Conservation (phyloP, 2,329 filamentous ascomycete species). For the Fusarium duplospermum region DNA sequence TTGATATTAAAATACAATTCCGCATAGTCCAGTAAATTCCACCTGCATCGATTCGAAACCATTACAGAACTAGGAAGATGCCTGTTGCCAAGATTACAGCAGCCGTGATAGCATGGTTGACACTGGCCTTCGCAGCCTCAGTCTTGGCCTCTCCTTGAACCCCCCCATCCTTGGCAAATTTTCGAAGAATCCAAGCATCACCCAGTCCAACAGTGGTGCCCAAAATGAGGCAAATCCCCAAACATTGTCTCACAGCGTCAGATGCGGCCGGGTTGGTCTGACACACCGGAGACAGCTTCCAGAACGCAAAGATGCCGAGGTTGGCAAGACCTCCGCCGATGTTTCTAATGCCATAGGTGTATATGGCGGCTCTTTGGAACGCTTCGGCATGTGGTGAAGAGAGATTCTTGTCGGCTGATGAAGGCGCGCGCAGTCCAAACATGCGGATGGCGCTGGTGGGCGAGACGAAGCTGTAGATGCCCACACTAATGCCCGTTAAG, state of each 20-base stretch:
- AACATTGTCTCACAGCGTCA: conserved; percentile 4
- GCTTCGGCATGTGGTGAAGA: background rate
- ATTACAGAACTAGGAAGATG: conserved; percentile 21
- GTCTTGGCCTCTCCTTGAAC: conserved; percentile 10
- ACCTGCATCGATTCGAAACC: background rate
- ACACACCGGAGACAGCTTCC: conserved; percentile 25
- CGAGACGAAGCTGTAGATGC: conserved; percentile 33
- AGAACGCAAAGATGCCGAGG: conserved; percentile 29
- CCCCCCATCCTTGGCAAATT: conserved; percentile 21
- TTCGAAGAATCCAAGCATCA: conserved; percentile 20
- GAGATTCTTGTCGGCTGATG: background rate
- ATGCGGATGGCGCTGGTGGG: conserved; percentile 18
- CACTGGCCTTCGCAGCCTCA: conserved; percentile 15
- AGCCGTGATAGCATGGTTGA: conserved; percentile 17
- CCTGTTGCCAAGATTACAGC: conserved; percentile 23
- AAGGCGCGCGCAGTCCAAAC: conserved; percentile 11
- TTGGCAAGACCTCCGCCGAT: conserved; percentile 11
- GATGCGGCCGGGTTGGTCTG: conserved; percentile 11
- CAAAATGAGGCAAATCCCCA: conserved; percentile 26
- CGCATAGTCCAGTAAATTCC: background rate
- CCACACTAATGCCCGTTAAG: conserved; percentile 13
- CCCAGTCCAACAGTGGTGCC: conserved; percentile 26
- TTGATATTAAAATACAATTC: background rate
- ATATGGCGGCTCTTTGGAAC: conserved; percentile 26
- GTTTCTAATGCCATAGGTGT: conserved; percentile 21